Conservation (phyloP, 129 eudicot species). For the Glebionis coronaria region DNA sequence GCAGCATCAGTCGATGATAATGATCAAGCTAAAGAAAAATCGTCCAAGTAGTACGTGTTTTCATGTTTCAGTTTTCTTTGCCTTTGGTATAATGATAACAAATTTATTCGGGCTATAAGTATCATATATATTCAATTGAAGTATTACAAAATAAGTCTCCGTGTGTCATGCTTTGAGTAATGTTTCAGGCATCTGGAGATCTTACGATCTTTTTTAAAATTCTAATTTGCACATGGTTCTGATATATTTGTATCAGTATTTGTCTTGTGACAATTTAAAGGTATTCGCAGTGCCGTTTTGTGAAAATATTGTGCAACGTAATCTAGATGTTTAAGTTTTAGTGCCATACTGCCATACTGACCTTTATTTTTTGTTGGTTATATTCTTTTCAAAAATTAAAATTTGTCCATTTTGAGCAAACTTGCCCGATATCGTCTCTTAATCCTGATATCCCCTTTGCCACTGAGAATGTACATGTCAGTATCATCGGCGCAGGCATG, state of each 20-base stretch:
- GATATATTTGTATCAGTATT: neutral
- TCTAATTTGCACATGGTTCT: neutral
- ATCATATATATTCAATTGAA: constrained; percentile 15
- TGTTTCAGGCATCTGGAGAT: neutral
- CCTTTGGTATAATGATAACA: constrained; percentile 11
- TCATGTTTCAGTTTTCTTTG: neutral
- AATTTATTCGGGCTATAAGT: neutral
- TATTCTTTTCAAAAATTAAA: too few relatives aligned
- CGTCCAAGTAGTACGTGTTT: constrained; percentile 23
- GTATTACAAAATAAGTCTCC: constrained; percentile 11
- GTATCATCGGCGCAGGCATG: too few relatives aligned
- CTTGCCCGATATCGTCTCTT: too few relatives aligned
- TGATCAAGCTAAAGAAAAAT: constrained; percentile 33
- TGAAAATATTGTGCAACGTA: neutral
- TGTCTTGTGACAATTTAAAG: neutral
- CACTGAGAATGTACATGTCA: too few relatives aligned
- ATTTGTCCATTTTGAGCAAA: too few relatives aligned
- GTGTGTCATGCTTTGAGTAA: neutral
- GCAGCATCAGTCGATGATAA: constrained; percentile 38
- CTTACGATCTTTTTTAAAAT: neutral
- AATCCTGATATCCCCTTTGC: too few relatives aligned
- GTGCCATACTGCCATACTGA: too few relatives aligned
- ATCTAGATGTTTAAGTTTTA: neutral
- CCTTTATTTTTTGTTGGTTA: too few relatives aligned
- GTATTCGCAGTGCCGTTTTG: neutral